Percentiles rank a stretch among this genome's conserved stretches.
Conservation (phyloP, 192 early-diverging fungal genomes). For the Backusella macrospora region DNA sequence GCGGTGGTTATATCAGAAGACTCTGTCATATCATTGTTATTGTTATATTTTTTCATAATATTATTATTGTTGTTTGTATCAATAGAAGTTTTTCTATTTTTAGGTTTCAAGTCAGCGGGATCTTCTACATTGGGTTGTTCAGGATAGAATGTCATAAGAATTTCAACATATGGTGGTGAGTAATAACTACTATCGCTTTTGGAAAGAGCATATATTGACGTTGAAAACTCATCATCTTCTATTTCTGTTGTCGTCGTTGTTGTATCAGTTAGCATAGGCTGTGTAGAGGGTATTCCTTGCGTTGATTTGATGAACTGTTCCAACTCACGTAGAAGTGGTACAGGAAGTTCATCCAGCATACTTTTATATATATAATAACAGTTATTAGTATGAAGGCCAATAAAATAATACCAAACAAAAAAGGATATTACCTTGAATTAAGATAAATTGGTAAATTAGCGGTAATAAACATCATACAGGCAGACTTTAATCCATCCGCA, state of each 20-base stretch:
- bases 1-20: not conserved
- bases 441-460: conserved; percentile 49
- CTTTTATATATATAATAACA: conserved; percentile 3
- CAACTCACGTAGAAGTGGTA: conserved; percentile 28
- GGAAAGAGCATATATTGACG: not conserved
- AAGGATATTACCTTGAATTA: conserved; percentile 36
- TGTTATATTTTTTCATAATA: no score
- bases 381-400: not conserved
- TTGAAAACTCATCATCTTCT: conserved; percentile 14
- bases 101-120: not conserved
- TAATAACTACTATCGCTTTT: conserved; percentile 27
- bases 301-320: conserved; percentile 24
- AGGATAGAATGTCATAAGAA: not conserved
- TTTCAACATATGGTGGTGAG: conserved; percentile 19
- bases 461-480: conserved; percentile 59
- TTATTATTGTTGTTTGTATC: not conserved
- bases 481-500: conserved; percentile 47
- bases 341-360: conserved; percentile 16
- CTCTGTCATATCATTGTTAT: not conserved
- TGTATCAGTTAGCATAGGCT: not conserved
- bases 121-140: conserved; percentile 5
- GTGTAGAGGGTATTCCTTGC: not conserved
- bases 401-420: not conserved
- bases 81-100: not conserved
- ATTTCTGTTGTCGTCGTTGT: not conserved